Percentiles rank a stretch among this genome's conserved stretches.
Conservation (phyloP, 768 basidiomycete genomes). For the Boletellus ananiceps region DNA sequence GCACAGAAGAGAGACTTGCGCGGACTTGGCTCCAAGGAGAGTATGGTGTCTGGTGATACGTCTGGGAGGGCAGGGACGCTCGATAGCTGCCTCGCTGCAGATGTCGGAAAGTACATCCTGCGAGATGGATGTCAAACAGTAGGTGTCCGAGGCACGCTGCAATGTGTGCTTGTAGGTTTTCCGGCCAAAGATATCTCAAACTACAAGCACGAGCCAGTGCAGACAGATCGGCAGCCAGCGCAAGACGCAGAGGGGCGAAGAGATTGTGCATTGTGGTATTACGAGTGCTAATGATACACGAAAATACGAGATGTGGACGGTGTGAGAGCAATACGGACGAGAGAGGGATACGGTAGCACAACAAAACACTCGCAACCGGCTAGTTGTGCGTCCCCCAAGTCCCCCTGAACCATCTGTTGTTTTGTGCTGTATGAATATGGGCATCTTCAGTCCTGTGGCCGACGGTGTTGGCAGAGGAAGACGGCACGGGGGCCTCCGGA, state of each 20-base stretch:
- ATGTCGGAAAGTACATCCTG: slow-evolving; percentile 82
- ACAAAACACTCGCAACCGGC: neutral
- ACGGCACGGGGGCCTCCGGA: slow-evolving; percentile 18
- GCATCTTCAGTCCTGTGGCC: slow-evolving; percentile 19
- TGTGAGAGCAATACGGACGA: slow-evolving; percentile 12
- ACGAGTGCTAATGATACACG: slow-evolving; percentile 32
- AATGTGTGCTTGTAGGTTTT: neutral
- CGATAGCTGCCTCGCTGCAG: slow-evolving; percentile 69
- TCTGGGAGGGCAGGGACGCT: slow-evolving; percentile 67
- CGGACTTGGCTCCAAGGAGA: slow-evolving; percentile 60
- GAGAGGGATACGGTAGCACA: slow-evolving; percentile 19
- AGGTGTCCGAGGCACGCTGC: no score
- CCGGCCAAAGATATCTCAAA: slow-evolving; percentile 4
- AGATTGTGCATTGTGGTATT: slow-evolving; percentile 18
- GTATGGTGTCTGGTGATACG: slow-evolving; percentile 50
- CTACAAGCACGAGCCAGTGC: neutral
- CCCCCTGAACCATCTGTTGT: slow-evolving; percentile 24
- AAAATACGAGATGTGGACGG: slow-evolving; percentile 12
- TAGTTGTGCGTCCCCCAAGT: slow-evolving; percentile 22
- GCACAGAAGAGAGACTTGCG: slow-evolving; percentile 76
- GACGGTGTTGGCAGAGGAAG: slow-evolving; percentile 9
- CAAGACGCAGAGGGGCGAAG: neutral
- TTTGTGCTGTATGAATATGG: slow-evolving; percentile 7
- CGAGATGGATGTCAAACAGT: neutral
- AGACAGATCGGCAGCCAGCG: neutral